Evolutionary conservation across 176 grass and related monocot genomes (phyloP).

Genomic region (Carex pumila): DNA sequence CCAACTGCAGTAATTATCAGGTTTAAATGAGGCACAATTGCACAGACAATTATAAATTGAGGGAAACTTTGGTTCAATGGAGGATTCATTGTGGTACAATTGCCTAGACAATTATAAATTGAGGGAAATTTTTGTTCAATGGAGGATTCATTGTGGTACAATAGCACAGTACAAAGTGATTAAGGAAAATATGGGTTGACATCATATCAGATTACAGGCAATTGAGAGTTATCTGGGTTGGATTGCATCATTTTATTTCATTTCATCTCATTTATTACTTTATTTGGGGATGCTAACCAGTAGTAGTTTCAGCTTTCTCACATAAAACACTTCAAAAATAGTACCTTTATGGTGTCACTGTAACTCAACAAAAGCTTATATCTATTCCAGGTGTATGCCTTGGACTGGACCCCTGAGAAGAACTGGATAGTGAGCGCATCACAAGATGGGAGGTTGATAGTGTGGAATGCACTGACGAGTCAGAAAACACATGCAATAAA

Average conservation of each 20-base stretch:
- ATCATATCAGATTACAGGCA: background rate
- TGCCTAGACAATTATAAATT: background rate
- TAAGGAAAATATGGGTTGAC: background rate
- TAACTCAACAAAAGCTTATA: slow-evolving; percentile 1
- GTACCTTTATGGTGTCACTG: background rate
- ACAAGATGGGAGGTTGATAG: slow-evolving; percentile 86
- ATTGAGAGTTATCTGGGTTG: background rate
- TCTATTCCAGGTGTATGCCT: slow-evolving; percentile 74
- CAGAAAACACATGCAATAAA: slow-evolving; percentile 99
- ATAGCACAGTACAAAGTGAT: background rate
- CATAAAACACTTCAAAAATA: background rate
- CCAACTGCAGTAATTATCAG: background rate
- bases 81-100: background rate
- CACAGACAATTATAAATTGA: background rate
- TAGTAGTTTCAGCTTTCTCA: background rate
- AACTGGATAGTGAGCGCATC: slow-evolving; percentile 97
- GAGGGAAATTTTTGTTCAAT: background rate
- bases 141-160: background rate
- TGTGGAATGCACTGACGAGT: slow-evolving; percentile 99
- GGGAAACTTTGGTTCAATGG: background rate
- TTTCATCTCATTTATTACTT: background rate
- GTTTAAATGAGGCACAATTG: background rate
- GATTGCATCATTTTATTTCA: background rate
- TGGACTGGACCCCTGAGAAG: slow-evolving; percentile 97
- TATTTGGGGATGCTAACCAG: background rate